Evolutionary conservation across 2,329 filamentous ascomycete species (phyloP).

Genomic region (Aspergillus oerlinghausenensis): DNA sequence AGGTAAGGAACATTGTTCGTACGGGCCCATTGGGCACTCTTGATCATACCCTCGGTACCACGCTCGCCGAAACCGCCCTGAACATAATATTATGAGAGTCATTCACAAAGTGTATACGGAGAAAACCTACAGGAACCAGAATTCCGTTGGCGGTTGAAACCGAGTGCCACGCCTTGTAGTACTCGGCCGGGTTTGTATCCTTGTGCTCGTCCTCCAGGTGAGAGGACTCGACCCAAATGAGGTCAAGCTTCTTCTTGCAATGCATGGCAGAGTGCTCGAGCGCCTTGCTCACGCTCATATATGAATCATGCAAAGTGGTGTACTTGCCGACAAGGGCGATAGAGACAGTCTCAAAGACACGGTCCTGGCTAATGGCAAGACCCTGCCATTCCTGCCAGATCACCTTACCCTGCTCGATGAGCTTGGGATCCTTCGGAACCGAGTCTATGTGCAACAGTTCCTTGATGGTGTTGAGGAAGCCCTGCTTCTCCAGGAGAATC

Average conservation of each 20-base stretch:
- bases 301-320: slow-evolving; percentile 75
- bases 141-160: slow-evolving; percentile 61
- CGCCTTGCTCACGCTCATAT: slow-evolving; percentile 77
- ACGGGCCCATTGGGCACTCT: slow-evolving; percentile 79
- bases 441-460: slow-evolving; percentile 61
- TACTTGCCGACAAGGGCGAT: slow-evolving; percentile 96
- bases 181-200: slow-evolving; percentile 62
- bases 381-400: slow-evolving; percentile 77
- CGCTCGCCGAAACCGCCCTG: slow-evolving; percentile 72
- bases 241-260: slow-evolving; percentile 70
- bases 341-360: slow-evolving; percentile 63
- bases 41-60: slow-evolving; percentile 86
- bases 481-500: slow-evolving; percentile 80
- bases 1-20: slow-evolving; percentile 76
- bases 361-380: slow-evolving; percentile 63
- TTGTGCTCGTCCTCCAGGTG: slow-evolving; percentile 68
- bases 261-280: slow-evolving; percentile 90
- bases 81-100: not conserved
- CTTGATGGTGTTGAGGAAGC: slow-evolving; percentile 64
- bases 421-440: slow-evolving; percentile 48
- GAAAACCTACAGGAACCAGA: slow-evolving; percentile 42
- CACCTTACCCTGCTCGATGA: slow-evolving; percentile 59
- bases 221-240: slow-evolving; percentile 80
- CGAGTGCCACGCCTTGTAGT: slow-evolving; percentile 79
- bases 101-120: not conserved